Evolutionary conservation across 2,329 filamentous ascomycete species (phyloP).

Genomic region (Sarocladium strictum): DNA sequence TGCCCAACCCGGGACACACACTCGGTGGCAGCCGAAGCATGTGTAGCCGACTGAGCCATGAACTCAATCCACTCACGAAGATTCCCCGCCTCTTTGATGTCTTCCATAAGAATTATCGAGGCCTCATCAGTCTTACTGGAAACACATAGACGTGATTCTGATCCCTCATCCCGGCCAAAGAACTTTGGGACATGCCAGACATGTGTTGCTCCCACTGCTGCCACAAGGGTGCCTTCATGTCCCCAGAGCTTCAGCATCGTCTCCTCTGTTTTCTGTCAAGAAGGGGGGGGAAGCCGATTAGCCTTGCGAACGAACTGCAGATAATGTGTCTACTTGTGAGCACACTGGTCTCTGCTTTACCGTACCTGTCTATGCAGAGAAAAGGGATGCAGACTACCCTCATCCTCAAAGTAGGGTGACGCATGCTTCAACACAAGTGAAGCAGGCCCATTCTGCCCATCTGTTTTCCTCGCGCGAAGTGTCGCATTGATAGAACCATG

Average conservation of each 20-base stretch:
- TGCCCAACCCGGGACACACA: not conserved
- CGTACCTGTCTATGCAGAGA: slow-evolving; percentile 9
- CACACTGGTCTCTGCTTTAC: too few species aligned
- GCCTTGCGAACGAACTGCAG: not conserved
- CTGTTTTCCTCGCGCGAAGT: slow-evolving; percentile 2
- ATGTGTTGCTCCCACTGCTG: not conserved
- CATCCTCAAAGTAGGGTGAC: slow-evolving; percentile 10
- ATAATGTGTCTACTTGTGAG: not conserved
- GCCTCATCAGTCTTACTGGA: not conserved
- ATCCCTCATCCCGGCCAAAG: not conserved
- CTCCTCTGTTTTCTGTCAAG: slow-evolving; percentile 4
- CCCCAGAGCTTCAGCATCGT: not conserved
- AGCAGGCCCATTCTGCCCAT: slow-evolving; percentile 1
- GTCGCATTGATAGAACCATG: slow-evolving; percentile 11
- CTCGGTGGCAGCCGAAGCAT: not conserved
- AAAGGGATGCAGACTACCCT: slow-evolving; percentile 8
- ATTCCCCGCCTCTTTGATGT: slow-evolving; percentile 4
- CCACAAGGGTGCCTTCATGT: not conserved
- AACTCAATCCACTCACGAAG: slow-evolving; percentile 1
- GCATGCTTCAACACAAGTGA: slow-evolving; percentile 10
- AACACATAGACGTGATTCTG: not conserved
- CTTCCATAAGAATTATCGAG: slow-evolving; percentile 10
- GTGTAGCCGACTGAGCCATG: not conserved
- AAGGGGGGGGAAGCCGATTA: not conserved
- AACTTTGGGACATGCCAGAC: slow-evolving; percentile 1